Evolutionary conservation across 139 green algal genomes (phyloP).

Genomic region (Micractinium sp.): DNA sequence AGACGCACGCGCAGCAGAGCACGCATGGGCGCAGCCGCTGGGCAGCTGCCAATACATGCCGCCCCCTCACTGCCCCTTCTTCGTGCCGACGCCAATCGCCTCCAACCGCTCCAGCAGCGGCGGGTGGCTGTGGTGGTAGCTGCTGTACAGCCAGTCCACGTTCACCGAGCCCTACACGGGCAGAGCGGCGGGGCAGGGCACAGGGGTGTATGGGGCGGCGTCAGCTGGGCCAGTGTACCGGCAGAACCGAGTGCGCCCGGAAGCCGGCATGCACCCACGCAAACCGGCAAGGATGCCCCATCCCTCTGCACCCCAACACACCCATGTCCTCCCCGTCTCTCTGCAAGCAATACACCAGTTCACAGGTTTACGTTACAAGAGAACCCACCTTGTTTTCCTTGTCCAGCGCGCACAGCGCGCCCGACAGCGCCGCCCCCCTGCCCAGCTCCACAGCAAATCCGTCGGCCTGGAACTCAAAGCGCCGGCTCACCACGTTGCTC

Average conservation of each 20-base stretch:
- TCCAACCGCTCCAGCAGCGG: constrained; percentile 79
- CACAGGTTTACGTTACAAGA: too few species aligned
- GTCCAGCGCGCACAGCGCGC: constrained; percentile 82
- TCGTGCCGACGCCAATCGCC: constrained; percentile 68
- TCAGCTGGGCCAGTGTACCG: too few species aligned
- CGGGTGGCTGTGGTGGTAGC: constrained; percentile 88
- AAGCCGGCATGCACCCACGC: too few species aligned
- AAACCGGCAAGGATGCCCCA: too few species aligned
- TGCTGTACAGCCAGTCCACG: constrained; percentile 66
- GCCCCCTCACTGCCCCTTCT: constrained; percentile 42
- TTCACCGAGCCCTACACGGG: constrained; percentile 42
- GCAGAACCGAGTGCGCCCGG: background rate
- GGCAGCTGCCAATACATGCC: too few species aligned
- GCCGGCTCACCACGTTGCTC: constrained; percentile 77
- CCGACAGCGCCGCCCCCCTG: constrained; percentile 55
- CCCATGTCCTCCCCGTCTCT: background rate
- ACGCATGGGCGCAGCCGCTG: too few species aligned
- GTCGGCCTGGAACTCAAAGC: constrained; percentile 96
- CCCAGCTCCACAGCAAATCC: constrained; percentile 75
- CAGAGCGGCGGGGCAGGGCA: background rate
- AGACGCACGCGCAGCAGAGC: too few species aligned
- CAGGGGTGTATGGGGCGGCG: background rate
- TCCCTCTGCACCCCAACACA: background rate
- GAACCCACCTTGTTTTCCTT: constrained; percentile 78
- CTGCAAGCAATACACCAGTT: background rate